These are phyloP conservation scores for Cadophora malorum DNA, from an alignment of 2,329 filamentous ascomycete genomes.

Conservation along the genomic window DNA sequence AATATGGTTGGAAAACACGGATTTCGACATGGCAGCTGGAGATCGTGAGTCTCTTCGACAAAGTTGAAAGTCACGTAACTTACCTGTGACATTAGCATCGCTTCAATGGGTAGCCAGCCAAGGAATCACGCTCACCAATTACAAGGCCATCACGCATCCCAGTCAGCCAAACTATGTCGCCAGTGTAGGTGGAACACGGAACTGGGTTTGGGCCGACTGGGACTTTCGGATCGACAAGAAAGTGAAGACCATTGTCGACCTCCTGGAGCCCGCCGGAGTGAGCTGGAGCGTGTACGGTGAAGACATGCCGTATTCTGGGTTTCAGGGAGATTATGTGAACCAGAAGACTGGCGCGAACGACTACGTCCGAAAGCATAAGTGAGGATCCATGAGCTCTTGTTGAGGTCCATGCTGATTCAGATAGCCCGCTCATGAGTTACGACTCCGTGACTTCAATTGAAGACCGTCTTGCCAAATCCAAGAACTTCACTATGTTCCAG, in stretches of 20 bases:
- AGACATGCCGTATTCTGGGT: conserved; percentile 76
- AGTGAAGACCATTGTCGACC: conserved; percentile 58
- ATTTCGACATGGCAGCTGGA: conserved; percentile 66
- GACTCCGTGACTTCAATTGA: conserved; percentile 65
- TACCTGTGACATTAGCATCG: conserved; percentile 54
- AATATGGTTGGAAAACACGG: conserved; percentile 77
- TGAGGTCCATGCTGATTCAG: not conserved
- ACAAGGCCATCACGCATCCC: conserved; percentile 71
- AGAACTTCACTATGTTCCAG: conserved; percentile 75
- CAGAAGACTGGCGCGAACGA: conserved; percentile 69
- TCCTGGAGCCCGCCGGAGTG: conserved; percentile 55
- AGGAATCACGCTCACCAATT: conserved; percentile 67
- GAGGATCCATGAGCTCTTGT: conserved; percentile 33
- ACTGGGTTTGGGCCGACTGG: conserved; percentile 72
- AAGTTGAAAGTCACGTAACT: conserved; percentile 8
- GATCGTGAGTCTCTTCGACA: no score
- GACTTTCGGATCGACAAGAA: conserved; percentile 64
- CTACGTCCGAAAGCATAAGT: conserved; percentile 84
- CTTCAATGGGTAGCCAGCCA: conserved; percentile 59
- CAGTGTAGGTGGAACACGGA: conserved; percentile 67
- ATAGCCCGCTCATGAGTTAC: conserved; percentile 62
- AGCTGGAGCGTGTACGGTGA: conserved; percentile 76
- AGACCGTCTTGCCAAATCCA: conserved; percentile 69
- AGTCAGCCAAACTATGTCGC: conserved; percentile 80
- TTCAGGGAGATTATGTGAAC: conserved; percentile 69